phyloP scores from a whole-genome alignment of 2,329 filamentous ascomycete species.

The Pseudogymnoascus sp. region DNA sequence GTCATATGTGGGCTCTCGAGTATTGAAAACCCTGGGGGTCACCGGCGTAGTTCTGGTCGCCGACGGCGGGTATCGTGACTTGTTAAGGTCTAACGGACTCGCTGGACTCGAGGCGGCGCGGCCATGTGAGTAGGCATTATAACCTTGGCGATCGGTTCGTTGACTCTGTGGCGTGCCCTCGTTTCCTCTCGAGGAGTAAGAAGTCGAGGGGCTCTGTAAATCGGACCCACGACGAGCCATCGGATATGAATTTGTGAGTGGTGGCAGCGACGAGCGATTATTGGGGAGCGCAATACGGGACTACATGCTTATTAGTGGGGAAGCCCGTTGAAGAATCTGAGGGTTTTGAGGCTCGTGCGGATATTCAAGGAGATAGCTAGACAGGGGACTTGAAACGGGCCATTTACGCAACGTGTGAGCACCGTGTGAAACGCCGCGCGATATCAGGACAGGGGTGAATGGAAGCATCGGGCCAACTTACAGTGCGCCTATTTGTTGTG shows the following conservation, averaged over 20 bases:
- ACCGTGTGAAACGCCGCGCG: background rate
- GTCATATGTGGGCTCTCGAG: background rate
- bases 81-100: background rate
- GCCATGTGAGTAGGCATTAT: background rate
- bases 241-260: constrained; percentile 3
- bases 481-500: constrained; percentile 10
- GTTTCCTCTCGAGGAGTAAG: background rate
- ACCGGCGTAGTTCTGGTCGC: background rate
- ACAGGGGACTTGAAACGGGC: constrained; percentile 1
- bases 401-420: background rate
- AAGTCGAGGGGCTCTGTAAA: background rate
- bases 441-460: constrained; percentile 4
- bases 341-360: constrained; percentile 7
- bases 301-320: constrained; percentile 7
- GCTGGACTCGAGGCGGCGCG: background rate
- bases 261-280: constrained; percentile 8
- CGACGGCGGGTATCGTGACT: constrained; percentile 4
- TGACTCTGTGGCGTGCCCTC: background rate
- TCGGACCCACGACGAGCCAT: constrained; percentile 10
- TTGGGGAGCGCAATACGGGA: constrained; percentile 10
- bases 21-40: background rate
- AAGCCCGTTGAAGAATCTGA: background rate
- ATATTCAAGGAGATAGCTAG: constrained; percentile 7
- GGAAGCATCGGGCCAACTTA: constrained; percentile 14
- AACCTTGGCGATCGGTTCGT: background rate